Base-by-base conservation (phyloP, 306 rosid genomes). In the Prunus armeniaca region DNA sequence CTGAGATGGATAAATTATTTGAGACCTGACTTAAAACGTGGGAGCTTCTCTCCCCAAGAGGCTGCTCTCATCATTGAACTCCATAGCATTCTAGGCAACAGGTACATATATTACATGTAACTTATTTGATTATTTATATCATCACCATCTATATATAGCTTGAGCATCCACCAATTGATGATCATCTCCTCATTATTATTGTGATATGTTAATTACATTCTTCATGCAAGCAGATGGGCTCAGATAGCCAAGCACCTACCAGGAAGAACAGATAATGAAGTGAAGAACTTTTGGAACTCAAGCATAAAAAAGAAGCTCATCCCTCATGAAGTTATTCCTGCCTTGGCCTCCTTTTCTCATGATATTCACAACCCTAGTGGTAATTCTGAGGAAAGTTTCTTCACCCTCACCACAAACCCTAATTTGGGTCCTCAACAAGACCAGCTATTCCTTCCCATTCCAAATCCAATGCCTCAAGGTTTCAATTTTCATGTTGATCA, bases 181-280 rank as follows among this genome's bases (percentile, higher is more conserved):
- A 3, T 49, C 18, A 49, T 49, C 28, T 19, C 10, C 62, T 20
- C 2, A 2, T 3, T 56, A 19, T n/a, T 9, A 8, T 56, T 56
- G 12, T 38, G 43, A 38, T 60, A 4, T 25, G 3, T 60, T 60
- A 22, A 24, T 10, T 24, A 12, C 17, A 14, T 14, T 63, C 4
- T 32, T 65, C 62, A 65, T 11, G 49, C 12, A 38, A 58, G 28
- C 83, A 95, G 99, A 81, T 95, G 99, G 99, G 97, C 99, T 75
- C 97, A 89, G 77, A 95, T 95, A 69, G 99, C 99, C 4, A 92
- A 90, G 87, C 99, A 95, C 79, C 65, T 95, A 83, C 99, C 97
- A 17, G 98, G 98, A 86, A 87, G 98, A 91, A 94, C 98, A 70
- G 98, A 94, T 83, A 94, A 94, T 76, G 99, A 95, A 74, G 97